Conservation (phyloP, 768 basidiomycete genomes). For the Auricularia sp. region DNA sequence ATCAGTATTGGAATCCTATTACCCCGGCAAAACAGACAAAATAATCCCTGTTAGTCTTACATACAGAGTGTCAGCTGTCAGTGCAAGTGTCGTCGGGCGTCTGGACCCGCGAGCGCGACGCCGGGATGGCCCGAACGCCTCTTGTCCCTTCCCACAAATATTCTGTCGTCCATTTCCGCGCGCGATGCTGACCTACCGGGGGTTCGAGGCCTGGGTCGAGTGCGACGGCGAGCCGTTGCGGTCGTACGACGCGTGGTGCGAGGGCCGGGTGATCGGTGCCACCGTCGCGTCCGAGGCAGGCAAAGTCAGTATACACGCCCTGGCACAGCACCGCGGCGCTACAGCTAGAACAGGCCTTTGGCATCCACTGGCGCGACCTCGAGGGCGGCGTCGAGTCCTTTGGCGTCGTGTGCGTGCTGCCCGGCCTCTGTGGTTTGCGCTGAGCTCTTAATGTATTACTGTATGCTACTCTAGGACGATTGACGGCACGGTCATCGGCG, state of each 20-base stretch:
- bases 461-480: background rate
- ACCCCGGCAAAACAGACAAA: too few species aligned
- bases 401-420: background rate
- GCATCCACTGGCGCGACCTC: conserved; percentile 1
- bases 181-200: background rate
- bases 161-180: too few species aligned
- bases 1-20: too few species aligned
- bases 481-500: background rate
- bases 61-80: too few species aligned
- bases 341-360: background rate
- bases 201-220: conserved; percentile 1
- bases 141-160: too few species aligned
- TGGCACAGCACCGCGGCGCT: too few species aligned
- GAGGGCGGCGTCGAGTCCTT: background rate
- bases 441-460: background rate
- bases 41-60: too few species aligned
- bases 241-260: conserved; percentile 1
- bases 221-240: background rate
- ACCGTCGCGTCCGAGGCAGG: background rate
- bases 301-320: background rate
- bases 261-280: background rate
- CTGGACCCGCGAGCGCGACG: too few species aligned
- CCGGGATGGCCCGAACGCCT: too few species aligned
- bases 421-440: background rate
- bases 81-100: too few species aligned